Percentiles rank a stretch among this genome's conserved stretches.
Evolutionary conservation across 108 stramenopile genomes (phyloP).

Genomic region (Chaetoceros muelleri): DNA sequence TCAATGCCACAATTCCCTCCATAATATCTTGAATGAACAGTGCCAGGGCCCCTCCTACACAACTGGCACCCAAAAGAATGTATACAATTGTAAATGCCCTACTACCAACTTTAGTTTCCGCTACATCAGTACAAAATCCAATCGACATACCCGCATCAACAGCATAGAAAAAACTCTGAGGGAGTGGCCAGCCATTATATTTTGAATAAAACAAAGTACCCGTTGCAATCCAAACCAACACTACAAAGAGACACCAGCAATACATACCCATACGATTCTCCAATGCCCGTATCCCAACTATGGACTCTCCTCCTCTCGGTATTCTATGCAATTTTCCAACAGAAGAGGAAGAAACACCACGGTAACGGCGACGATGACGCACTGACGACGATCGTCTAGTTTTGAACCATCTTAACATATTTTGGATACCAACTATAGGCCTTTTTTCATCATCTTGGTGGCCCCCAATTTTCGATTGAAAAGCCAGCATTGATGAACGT

Average conservation of each 20-base stretch:
- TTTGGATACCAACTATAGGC: too few relatives aligned
- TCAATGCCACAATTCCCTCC: conserved; percentile 29
- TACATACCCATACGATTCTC: conserved; percentile 31
- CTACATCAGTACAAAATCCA: conserved; percentile 65
- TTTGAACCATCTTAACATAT: too few relatives aligned
- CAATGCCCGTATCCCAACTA: not conserved
- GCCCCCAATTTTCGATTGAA: too few relatives aligned
- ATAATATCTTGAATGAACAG: conserved; percentile 44
- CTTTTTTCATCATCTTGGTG: too few relatives aligned
- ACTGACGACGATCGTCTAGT: too few relatives aligned
- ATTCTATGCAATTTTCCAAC: too few relatives aligned
- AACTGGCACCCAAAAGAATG: conserved; percentile 53
- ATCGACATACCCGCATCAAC: conserved; percentile 78
- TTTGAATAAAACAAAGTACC: conserved; percentile 59
- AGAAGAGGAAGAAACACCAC: too few relatives aligned
- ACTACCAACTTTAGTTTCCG: conserved; percentile 37
- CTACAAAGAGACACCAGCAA: conserved; percentile 21
- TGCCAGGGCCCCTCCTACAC: conserved; percentile 54
- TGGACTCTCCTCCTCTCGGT: too few relatives aligned
- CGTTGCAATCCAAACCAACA: conserved; percentile 30
- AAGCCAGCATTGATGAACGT: too few relatives aligned
- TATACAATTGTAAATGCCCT: conserved; percentile 56
- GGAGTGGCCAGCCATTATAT: conserved; percentile 52
- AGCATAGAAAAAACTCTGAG: conserved; percentile 62
- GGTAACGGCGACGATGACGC: too few relatives aligned